Conservation (phyloP, 768 basidiomycete species). For the Mrakia blollopis region DNA sequence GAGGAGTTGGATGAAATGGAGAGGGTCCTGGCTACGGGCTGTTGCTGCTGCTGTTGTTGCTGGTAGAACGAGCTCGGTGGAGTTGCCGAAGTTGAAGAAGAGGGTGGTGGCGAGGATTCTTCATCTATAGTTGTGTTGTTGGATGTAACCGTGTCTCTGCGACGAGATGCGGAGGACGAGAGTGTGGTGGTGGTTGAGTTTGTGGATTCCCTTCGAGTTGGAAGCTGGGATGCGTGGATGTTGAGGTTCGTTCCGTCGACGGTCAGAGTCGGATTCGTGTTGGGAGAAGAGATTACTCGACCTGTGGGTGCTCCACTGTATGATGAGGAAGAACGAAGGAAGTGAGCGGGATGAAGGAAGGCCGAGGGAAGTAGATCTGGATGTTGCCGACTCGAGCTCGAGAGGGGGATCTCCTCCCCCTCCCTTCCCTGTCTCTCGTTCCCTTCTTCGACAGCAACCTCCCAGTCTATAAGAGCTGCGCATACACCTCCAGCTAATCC, state of each 20-base stretch:
- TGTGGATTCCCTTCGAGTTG: conserved; percentile 10
- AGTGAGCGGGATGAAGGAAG: neutral
- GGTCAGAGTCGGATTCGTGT: conserved; percentile 75
- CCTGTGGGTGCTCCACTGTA: neutral
- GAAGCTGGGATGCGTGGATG: conserved; percentile 26
- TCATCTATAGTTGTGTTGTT: neutral
- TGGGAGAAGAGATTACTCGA: conserved; percentile 66
- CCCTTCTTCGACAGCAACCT: neutral
- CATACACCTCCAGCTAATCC: too few species aligned
- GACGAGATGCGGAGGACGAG: conserved; percentile 19
- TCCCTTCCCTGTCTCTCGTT: neutral
- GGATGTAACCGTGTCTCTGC: conserved; percentile 9
- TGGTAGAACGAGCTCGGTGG: neutral
- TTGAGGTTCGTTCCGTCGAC: conserved; percentile 49
- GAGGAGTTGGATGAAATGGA: neutral
- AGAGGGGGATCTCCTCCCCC: neutral
- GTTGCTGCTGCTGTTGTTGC: conserved; percentile 4
- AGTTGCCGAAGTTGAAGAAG: neutral
- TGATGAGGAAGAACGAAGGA: neutral
- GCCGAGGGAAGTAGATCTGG: neutral
- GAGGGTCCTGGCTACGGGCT: conserved; percentile 1
- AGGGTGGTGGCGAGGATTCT: neutral
- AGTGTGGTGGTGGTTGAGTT: conserved; percentile 24
- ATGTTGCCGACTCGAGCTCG: neutral
- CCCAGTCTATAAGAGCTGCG: too few species aligned